These are phyloP conservation scores for Sporothrix globosa DNA, from an alignment of 2,329 filamentous ascomycete genomes.

Conservation along the genomic window DNA sequence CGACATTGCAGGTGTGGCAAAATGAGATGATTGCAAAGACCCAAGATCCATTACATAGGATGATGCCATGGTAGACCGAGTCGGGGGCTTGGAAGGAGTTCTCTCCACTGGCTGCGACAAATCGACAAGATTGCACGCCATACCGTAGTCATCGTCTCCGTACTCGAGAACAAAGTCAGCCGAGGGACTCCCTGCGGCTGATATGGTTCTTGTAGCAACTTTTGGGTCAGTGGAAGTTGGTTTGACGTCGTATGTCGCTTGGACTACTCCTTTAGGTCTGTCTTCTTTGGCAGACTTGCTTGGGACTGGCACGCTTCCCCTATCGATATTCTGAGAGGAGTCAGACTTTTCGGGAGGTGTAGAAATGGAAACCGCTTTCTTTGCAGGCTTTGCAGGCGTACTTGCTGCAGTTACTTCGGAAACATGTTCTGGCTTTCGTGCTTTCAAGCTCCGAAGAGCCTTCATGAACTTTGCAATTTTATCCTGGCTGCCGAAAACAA, in stretches of 20 bases:
- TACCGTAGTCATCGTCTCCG: constrained; percentile 6
- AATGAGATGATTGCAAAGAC: constrained; percentile 22
- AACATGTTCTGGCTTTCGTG: not conserved
- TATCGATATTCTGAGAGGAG: not conserved
- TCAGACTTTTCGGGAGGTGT: not conserved
- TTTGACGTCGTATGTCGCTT: constrained; percentile 1
- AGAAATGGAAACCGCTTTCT: not conserved
- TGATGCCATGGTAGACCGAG: constrained; percentile 16
- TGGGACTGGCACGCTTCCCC: not conserved
- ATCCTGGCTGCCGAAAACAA: constrained; percentile 30
- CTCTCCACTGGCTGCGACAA: constrained; percentile 27
- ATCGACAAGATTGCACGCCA: constrained; percentile 30
- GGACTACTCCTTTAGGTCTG: not conserved
- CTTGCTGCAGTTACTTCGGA: too few relatives aligned
- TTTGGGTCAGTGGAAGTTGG: not conserved
- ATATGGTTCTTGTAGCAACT: too few relatives aligned
- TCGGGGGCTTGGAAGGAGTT: not conserved
- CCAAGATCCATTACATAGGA: constrained; percentile 33
- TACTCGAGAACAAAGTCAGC: not conserved
- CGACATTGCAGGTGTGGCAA: not conserved
- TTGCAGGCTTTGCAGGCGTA: not conserved
- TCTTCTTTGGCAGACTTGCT: not conserved
- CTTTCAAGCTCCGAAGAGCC: constrained; percentile 21
- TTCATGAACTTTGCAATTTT: constrained; percentile 34
- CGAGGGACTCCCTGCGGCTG: not conserved